These are phyloP conservation scores for Thelephora terrestris DNA, from an alignment of 1,284 basidiomycete species.

Conservation along the genomic window DNA sequence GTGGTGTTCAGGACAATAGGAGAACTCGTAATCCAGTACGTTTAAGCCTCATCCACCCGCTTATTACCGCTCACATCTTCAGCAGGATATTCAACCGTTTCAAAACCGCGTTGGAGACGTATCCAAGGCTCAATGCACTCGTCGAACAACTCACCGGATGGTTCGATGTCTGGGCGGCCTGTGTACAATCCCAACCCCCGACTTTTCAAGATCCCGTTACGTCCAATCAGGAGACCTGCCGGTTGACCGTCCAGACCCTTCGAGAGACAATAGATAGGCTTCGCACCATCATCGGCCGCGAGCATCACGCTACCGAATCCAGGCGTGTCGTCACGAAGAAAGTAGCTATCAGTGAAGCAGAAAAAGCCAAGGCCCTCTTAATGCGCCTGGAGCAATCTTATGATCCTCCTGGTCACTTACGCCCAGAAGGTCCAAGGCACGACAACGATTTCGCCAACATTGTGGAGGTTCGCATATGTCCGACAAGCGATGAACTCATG, in stretches of 20 bases:
- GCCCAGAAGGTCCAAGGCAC: slow-evolving; percentile 44
- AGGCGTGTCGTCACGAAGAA: slow-evolving; percentile 9
- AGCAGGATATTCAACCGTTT: slow-evolving; percentile 49
- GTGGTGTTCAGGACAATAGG: slow-evolving; percentile 37
- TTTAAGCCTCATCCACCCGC: background rate
- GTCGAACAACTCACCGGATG: slow-evolving; percentile 33
- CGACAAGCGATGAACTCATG: slow-evolving; percentile 52
- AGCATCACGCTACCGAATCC: slow-evolving; percentile 17
- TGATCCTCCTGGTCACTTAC: slow-evolving; percentile 44
- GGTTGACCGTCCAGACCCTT: slow-evolving; percentile 29
- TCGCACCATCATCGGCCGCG: slow-evolving; percentile 34
- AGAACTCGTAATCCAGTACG: slow-evolving; percentile 44
- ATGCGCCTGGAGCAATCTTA: slow-evolving; percentile 29
- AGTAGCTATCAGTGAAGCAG: slow-evolving; percentile 26
- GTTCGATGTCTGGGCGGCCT: slow-evolving; percentile 37
- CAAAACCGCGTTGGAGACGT: slow-evolving; percentile 39
- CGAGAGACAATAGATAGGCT: slow-evolving; percentile 33
- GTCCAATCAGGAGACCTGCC: slow-evolving; percentile 18
- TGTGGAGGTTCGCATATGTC: slow-evolving; percentile 46
- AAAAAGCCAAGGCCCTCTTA: slow-evolving; percentile 5
- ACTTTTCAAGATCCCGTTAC: slow-evolving; percentile 26
- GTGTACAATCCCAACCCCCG: slow-evolving; percentile 26
- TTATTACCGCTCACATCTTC: slow-evolving; percentile 1
- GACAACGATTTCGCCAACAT: slow-evolving; percentile 56
- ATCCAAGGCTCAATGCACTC: slow-evolving; percentile 34